Evolutionary conservation across 306 rosid genomes (phyloP).

Genomic region (Prinsepia uniflora): DNA sequence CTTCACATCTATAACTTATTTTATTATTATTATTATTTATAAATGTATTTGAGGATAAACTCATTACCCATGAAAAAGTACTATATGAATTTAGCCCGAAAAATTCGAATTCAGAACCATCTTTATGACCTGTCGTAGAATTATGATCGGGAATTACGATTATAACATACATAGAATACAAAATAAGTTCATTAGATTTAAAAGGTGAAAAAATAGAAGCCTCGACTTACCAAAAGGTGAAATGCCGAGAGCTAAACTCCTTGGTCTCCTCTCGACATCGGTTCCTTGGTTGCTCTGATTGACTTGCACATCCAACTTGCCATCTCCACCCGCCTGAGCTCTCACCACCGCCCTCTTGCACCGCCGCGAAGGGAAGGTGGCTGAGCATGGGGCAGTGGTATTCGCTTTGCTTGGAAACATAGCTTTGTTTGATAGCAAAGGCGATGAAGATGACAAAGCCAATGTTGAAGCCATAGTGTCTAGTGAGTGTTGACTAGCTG

Average conservation of each 20-base stretch:
- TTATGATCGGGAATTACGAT: too few species aligned
- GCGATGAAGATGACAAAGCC: conserved; percentile 36
- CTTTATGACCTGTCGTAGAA: too few species aligned
- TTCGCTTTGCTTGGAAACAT: conserved; percentile 1
- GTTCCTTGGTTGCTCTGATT: conserved; percentile 38
- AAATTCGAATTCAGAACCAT: too few species aligned
- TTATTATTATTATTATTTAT: too few species aligned
- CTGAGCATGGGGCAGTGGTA: conserved; percentile 26
- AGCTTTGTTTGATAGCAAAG: conserved; percentile 33
- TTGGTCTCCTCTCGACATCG: conserved; percentile 44
- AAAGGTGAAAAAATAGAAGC: too few species aligned
- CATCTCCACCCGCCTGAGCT: conserved; percentile 46
- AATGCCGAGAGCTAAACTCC: conserved; percentile 40
- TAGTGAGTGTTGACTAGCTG: neutral
- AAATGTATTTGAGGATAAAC: too few species aligned
- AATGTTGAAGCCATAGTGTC: conserved; percentile 50
- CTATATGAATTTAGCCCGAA: too few species aligned
- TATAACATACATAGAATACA: too few species aligned
- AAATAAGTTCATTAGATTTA: too few species aligned
- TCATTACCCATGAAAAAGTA: too few species aligned
- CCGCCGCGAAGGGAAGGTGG: conserved; percentile 29
- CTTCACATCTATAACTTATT: too few species aligned
- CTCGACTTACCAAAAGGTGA: conserved; percentile 57
- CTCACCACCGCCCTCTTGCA: conserved; percentile 26
- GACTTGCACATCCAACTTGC: conserved; percentile 45